A percentile compares a stretch with the other conserved stretches of the same genome.
Evolutionary conservation across 129 eudicot genomes (phyloP).

Genomic region (Oenanthe sinensis): DNA sequence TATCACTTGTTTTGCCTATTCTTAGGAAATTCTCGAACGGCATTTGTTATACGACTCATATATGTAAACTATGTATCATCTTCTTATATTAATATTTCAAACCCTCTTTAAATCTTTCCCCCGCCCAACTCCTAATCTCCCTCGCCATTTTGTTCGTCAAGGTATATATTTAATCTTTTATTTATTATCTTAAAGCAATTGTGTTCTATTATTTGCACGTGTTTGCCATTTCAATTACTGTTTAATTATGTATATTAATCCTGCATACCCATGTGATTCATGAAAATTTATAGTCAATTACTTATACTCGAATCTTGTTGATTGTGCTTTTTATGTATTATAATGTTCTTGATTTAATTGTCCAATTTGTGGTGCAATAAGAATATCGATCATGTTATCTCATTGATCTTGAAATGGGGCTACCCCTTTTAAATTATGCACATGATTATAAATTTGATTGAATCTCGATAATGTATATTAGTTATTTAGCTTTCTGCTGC

Average conservation of each 20-base stretch:
- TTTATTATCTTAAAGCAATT: neutral
- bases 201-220: neutral
- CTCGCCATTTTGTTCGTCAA: slow-evolving; percentile 9
- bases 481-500: neutral
- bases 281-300: neutral
- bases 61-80: neutral
- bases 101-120: slow-evolving; percentile 13
- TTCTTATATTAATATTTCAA: neutral
- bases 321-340: neutral
- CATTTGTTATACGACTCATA: neutral
- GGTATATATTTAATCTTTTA: neutral
- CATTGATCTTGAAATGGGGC: neutral
- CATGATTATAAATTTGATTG: neutral
- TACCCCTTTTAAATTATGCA: neutral
- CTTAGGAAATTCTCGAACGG: neutral
- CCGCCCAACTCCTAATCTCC: slow-evolving; percentile 2
- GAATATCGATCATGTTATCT: neutral
- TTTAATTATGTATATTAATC: neutral
- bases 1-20: neutral
- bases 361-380: neutral
- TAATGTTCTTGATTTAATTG: neutral
- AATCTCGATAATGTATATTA: neutral
- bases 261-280: neutral
- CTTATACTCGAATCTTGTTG: neutral
- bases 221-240: neutral